Evolutionary conservation across 768 basidiomycete species (phyloP).

Genomic region (Hygrocybe punicea): DNA sequence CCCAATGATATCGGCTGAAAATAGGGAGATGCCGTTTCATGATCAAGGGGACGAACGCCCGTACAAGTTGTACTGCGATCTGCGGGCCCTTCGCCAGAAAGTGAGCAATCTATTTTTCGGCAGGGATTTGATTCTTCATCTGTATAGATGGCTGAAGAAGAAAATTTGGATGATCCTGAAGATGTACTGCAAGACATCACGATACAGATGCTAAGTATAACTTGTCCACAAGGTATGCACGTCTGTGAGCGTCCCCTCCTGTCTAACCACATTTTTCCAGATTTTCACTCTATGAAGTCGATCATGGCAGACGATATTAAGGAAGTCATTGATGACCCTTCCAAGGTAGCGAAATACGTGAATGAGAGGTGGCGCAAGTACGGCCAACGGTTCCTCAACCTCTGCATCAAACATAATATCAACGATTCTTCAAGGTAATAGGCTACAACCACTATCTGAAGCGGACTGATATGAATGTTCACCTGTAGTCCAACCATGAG

Average conservation of each 20-base stretch:
- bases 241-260: not conserved
- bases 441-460: constrained; percentile 8
- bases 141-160: constrained; percentile 28
- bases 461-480: not conserved
- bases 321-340: constrained; percentile 46
- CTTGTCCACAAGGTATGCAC: constrained; percentile 40
- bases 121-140: not conserved
- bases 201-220: constrained; percentile 12
- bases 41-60: constrained; percentile 15
- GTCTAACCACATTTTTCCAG: constrained; percentile 18
- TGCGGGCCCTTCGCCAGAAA: constrained; percentile 19
- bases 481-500: not conserved
- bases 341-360: constrained; percentile 40
- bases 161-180: constrained; percentile 24
- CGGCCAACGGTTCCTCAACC: constrained; percentile 37
- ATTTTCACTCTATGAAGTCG: constrained; percentile 34
- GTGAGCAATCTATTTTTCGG: constrained; percentile 21
- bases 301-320: constrained; percentile 41
- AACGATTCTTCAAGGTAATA: not conserved
- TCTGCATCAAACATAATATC: constrained; percentile 35
- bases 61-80: constrained; percentile 23
- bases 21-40: constrained; percentile 8
- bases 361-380: constrained; percentile 31
- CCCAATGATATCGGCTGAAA: constrained; percentile 1
- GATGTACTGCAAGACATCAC: constrained; percentile 37